Percentiles rank a stretch among this genome's conserved stretches.
Conservation (phyloP, 306 rosid species). For the Trifolium repens region DNA sequence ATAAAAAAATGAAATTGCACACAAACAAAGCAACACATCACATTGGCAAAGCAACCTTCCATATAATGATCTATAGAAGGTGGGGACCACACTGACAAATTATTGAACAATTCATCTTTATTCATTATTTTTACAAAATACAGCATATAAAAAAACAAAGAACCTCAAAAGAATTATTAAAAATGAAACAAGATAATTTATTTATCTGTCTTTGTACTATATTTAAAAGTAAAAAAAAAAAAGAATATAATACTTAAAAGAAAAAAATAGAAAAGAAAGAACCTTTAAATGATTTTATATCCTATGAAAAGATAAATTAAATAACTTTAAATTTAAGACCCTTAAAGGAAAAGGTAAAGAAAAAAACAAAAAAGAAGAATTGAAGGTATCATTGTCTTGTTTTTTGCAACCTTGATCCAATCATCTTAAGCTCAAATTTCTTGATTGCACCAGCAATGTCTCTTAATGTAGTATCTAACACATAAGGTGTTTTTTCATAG, state of each 20-base stretch:
- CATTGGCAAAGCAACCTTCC: slow-evolving; percentile 6
- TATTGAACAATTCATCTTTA: slow-evolving; percentile 28
- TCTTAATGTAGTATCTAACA: slow-evolving; percentile 42
- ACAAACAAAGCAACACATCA: slow-evolving; percentile 27
- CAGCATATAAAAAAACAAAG: background rate
- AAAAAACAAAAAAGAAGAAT: background rate
- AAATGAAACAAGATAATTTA: background rate
- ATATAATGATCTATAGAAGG: background rate
- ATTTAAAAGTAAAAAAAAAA: background rate
- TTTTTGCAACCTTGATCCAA: slow-evolving; percentile 63
- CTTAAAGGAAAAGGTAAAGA: background rate
- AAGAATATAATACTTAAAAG: background rate
- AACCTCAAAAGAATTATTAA: slow-evolving; percentile 25
- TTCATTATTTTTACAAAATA: slow-evolving; percentile 34
- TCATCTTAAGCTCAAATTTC: slow-evolving; percentile 82
- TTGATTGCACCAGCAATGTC: slow-evolving; percentile 60
- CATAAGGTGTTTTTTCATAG: slow-evolving; percentile 34
- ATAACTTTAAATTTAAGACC: background rate
- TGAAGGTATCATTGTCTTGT: slow-evolving; percentile 52
- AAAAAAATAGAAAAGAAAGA: slow-evolving; percentile 1
- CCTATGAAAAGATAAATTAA: slow-evolving; percentile 25
- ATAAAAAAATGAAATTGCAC: background rate
- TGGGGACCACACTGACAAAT: slow-evolving; percentile 41
- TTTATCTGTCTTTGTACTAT: background rate
- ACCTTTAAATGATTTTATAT: slow-evolving; percentile 40